Base-by-base conservation (phyloP, 495 filamentous ascomycete species). In the Trichoderma erinaceum region DNA sequence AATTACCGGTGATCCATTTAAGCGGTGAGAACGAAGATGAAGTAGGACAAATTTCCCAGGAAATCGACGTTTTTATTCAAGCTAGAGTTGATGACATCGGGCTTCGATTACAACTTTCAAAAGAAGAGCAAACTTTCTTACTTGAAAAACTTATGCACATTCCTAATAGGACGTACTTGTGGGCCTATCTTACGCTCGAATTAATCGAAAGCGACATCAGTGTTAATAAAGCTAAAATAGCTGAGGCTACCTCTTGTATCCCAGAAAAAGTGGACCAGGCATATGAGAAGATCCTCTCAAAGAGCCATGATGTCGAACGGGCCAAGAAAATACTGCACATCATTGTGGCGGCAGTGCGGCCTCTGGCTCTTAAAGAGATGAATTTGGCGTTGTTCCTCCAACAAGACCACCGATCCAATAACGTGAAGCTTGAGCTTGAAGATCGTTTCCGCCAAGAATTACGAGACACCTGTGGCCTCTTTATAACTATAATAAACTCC, bases 1-100 rank as follows among this genome's bases (percentile, higher is more conserved):
- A 18, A 43, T n/a, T 15, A 41, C 3, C 80, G 77, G 21, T 16
- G 68, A 1, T 41, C 27, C 46, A 71, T 69, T 61, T 70, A 8
- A 27, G n/a, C 64, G 23, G 70, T 0, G 64, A 68, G 13, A 79
- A 76, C 0, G 81, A 83, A 48, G 68, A 73, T 41, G 70, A 78
- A 67, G 71, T 73, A 0, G 66, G 77, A 16, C 64, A 66, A 1
- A 72, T 70, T 58, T n/a, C 46, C 10, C 10, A 29, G 23, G 68
- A 70, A 27, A 43, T 72, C 1, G 68, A 71, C 32, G 3, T 25
- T 0, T 66, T 70, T 18, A 68, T 70, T n/a, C 23, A 15, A 2
- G 4, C 29, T 44, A 68, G 52, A 11, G 70, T 68, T 0, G 35
- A 63, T 1, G 23, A 66, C 25, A 25, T 70, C 0, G 56, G 41